Conservation (phyloP, 73 alveolate genomes). For the Breviolum minutum region DNA sequence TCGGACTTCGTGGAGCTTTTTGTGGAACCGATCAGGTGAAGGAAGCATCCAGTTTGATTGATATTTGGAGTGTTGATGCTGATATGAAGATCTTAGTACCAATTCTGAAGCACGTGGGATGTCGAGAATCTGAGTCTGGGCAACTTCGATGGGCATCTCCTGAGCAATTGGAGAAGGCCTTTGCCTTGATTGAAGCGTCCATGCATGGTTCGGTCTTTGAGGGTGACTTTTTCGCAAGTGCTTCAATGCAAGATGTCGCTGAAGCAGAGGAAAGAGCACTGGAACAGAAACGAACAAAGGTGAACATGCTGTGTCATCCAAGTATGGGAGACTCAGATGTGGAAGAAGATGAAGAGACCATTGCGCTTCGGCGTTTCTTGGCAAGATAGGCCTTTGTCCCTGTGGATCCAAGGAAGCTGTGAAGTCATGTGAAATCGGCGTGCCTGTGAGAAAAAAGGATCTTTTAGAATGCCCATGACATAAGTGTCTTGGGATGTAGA, state of each 20-base stretch:
- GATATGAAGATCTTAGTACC: not conserved
- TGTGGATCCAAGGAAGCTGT: not conserved
- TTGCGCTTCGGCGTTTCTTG: constrained; percentile 42
- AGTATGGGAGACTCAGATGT: constrained; percentile 32
- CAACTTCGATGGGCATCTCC: constrained; percentile 57
- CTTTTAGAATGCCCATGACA: too few relatives aligned
- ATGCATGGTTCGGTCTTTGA: not conserved
- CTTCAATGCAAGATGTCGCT: constrained; percentile 42
- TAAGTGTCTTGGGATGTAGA: not conserved
- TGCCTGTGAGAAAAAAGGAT: too few relatives aligned
- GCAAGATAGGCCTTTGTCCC: not conserved
- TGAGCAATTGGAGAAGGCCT: constrained; percentile 41
- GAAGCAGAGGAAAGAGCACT: constrained; percentile 43
- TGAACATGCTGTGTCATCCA: constrained; percentile 54
- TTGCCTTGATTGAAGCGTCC: constrained; percentile 15
- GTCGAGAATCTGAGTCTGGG: constrained; percentile 34
- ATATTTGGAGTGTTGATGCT: constrained; percentile 13
- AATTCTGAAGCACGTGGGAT: constrained; percentile 47
- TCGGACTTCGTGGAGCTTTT: constrained; percentile 44
- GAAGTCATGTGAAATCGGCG: too few relatives aligned
- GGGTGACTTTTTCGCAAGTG: constrained; percentile 48
- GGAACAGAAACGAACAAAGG: constrained; percentile 54
- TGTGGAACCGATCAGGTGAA: constrained; percentile 60
- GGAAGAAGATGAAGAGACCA: constrained; percentile 56
- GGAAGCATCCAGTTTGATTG: constrained; percentile 62